Percentiles rank a stretch among this genome's conserved stretches.
phyloP scores from a whole-genome alignment of 352 stramenopile genomes.

The Pythium periplocum region DNA sequence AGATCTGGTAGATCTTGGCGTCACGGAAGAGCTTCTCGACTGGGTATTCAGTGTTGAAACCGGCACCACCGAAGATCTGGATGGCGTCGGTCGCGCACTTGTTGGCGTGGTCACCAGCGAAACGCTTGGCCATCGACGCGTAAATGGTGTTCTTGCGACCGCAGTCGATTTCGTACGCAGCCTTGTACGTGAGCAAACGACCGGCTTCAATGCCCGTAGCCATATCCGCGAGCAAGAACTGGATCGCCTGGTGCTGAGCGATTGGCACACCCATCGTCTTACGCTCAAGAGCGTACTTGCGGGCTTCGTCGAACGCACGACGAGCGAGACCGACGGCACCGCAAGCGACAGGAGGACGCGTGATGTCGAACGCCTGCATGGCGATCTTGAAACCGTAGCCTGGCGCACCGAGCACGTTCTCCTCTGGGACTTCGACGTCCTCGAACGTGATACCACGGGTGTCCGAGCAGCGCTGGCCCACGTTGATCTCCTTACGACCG shows the following conservation, averaged over 20 bases:
- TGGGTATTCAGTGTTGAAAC: slow-evolving; percentile 90
- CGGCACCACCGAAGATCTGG: slow-evolving; percentile 88
- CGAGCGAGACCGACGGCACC: slow-evolving; percentile 81
- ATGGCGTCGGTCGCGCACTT: slow-evolving; percentile 84
- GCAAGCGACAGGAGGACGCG: slow-evolving; percentile 82
- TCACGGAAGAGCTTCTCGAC: slow-evolving; percentile 92
- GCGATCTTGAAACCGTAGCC: slow-evolving; percentile 92
- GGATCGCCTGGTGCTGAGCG: slow-evolving; percentile 83
- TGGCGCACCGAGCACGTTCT: slow-evolving; percentile 83
- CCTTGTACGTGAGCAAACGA: slow-evolving; percentile 84
- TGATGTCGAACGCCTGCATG: slow-evolving; percentile 91
- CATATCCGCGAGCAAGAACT: slow-evolving; percentile 91
- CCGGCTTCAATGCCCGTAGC: slow-evolving; percentile 86
- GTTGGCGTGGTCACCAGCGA: slow-evolving; percentile 85
- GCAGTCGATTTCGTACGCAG: slow-evolving; percentile 86
- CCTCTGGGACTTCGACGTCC: slow-evolving; percentile 81
- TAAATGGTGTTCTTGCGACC: slow-evolving; percentile 88
- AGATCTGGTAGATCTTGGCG: slow-evolving; percentile 91
- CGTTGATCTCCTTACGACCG: slow-evolving; percentile 89
- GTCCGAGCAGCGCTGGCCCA: slow-evolving; percentile 89
- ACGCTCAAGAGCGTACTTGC: slow-evolving; percentile 80
- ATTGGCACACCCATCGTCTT: slow-evolving; percentile 87
- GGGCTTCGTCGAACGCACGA: slow-evolving; percentile 85
- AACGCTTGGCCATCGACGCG: slow-evolving; percentile 89
- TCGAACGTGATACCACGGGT: slow-evolving; percentile 90